A percentile compares a stretch with the other conserved stretches of the same genome.
phyloP scores from a whole-genome alignment of 495 filamentous ascomycete species.

The Pyrenopolyporus hunteri region DNA sequence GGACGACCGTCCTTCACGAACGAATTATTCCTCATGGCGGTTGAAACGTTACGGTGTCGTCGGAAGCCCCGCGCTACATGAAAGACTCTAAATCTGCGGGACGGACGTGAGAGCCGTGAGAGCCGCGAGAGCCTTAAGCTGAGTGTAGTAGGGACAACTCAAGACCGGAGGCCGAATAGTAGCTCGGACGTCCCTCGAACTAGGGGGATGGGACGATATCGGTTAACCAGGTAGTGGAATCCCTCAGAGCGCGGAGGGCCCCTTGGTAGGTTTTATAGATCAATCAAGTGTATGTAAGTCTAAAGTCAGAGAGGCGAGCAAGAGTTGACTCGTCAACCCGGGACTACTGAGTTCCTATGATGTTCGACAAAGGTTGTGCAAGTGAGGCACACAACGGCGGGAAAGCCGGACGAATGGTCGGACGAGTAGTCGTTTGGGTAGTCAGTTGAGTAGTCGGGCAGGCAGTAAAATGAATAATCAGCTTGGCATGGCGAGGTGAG shows the following conservation, averaged over 20 bases:
- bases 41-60: not conserved
- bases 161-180: not conserved
- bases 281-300: conserved; percentile 6
- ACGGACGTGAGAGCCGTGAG: not conserved
- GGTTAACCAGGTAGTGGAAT: not conserved
- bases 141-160: conserved; percentile 9
- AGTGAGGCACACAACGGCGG: conserved; percentile 32
- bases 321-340: conserved; percentile 26
- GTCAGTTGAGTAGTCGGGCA: no score
- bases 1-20: conserved; percentile 30
- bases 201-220: not conserved
- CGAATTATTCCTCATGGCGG: conserved; percentile 37
- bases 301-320: conserved; percentile 4
- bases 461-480: conserved; percentile 27
- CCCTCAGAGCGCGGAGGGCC: no score
- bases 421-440: no score
- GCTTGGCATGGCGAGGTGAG: conserved; percentile 18
- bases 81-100: conserved; percentile 17
- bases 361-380: conserved; percentile 25
- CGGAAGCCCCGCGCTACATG: conserved; percentile 23
- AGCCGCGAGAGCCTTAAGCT: not conserved
- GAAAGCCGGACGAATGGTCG: not conserved
- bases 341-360: conserved; percentile 25
- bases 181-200: not conserved
- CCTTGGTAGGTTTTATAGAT: conserved; percentile 16